Evolutionary conservation across 306 rosid species (phyloP).

Genomic region (Mimosa pudica): DNA sequence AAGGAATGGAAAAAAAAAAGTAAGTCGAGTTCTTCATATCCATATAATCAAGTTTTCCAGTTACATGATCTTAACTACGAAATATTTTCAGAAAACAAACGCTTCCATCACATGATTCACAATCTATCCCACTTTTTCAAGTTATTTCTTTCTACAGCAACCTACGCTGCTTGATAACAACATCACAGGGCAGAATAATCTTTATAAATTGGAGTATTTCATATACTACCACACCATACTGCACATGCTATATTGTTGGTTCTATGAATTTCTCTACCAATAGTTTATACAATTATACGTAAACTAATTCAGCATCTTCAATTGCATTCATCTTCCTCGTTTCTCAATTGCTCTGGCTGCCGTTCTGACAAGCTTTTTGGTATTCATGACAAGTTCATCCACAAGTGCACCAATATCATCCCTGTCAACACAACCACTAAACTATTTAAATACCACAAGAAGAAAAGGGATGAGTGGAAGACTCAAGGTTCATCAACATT

Average conservation of each 20-base stretch:
- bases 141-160: too few relatives aligned
- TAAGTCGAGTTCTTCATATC: too few relatives aligned
- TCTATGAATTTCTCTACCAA: not conserved
- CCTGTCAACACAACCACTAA: slow-evolving; percentile 40
- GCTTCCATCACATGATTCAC: too few relatives aligned
- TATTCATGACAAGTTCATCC: slow-evolving; percentile 65
- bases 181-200: slow-evolving; percentile 7
- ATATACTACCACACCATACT: not conserved
- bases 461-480: not conserved
- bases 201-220: not conserved
- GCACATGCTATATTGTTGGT: not conserved
- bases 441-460: slow-evolving; percentile 1
- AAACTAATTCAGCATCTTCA: slow-evolving; percentile 17
- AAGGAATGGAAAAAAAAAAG: too few relatives aligned
- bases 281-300: not conserved
- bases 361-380: slow-evolving; percentile 67
- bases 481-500: not conserved
- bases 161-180: not conserved
- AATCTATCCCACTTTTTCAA: too few relatives aligned
- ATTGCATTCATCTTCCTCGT: slow-evolving; percentile 63
- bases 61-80: too few relatives aligned
- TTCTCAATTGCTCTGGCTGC: slow-evolving; percentile 77
- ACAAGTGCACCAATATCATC: slow-evolving; percentile 71
- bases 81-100: too few relatives aligned
- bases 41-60: too few relatives aligned